Evolutionary conservation across 2,329 filamentous ascomycete genomes (phyloP), one percentile per base, ranked within the genome.

Genomic region (Paecilomyces fulvus): DNA sequence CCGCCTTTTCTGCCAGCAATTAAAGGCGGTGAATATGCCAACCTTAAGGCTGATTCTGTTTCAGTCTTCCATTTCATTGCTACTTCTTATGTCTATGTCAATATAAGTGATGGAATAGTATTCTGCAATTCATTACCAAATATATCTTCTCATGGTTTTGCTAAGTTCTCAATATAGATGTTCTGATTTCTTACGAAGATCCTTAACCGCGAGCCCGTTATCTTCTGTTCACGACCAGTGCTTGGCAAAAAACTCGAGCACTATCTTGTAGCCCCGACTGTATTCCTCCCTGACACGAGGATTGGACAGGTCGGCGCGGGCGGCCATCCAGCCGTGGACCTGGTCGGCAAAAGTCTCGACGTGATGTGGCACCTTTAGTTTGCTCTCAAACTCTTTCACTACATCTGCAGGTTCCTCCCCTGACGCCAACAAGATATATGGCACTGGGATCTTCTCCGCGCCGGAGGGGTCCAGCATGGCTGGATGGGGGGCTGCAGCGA

Each of bases 1-100:
- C 59, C 59, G 57, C 59, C 52, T 59, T 60, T 66, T 68, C 60
- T 71, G 68, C 68, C 57, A 5, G 14, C 14, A 11, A 28, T 57
- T 54, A 9, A 28, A 51, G 50, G 67, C 68, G 68, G 68, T 68
- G 57, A 57, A 30, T 7, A n/a, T n/a, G n/a, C n/a, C n/a, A n/a
- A n/a, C n/a, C n/a, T 28, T 28, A 28, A 21, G 21, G 21, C 21
- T 21, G 25, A 28, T 28, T 28, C 5, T 28, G 25, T 28, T 28
- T 28, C 7, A 28, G 25, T 28, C 25, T 28, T 28, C 25, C 33
- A 43, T 43, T 43, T 43, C 33, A 12, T 43, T 43, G 33, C 12
- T 43, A 10, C 33, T 43, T 14, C 9, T 43, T 14, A 3, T 43
- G 12, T 17, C 25, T 28, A 5, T 28, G 4, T 28, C 25, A 28